Evolutionary conservation across 768 basidiomycete species (phyloP), one percentile per base, ranked within the genome.

Genomic region (Mycena leptocephala): DNA sequence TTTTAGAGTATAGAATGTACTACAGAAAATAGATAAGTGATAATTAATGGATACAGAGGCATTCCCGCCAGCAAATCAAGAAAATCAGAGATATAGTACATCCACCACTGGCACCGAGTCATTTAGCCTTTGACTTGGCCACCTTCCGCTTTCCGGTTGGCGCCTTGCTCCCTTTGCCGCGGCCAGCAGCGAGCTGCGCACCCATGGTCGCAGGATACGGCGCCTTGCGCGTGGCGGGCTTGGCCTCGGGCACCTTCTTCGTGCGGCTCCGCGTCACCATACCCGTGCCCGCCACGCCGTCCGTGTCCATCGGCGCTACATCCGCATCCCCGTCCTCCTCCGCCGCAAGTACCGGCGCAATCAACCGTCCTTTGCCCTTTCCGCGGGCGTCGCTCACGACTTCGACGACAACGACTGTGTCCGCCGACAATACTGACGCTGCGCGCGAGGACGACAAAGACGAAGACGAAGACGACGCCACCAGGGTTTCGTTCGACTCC

Each of bases 401-500:
- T 0, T 24, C 76, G 30, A 89, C 85, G 13, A 79, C 76, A 11
- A 88, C 85, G 13, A 80, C 83, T 3, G 89, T 89, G 48, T 81
- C 80, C 39, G 84, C 82, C 11, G 88, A 88, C 30, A 81, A 71
- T n/a, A 88, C 85, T 26, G 88, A 89, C 37, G 81, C 74, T 33
- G 86, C 88, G 61, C 87, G 86, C 56, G 83, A 78, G 43, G 46
- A 33, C 5, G 63, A 64, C 30, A 28, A 9, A 24, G 39, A 30
- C 5, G 56, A 37, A 11, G 59, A 39, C 41, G 66, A 41, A 14
- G 74, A 59, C 16, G 73, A 66, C 55, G 68, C 68, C 48, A 78
- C 77, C 20, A 65, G 20, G 16, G 77, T 78, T 68, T 78, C 67
- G 24, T 37, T 70, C 43, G 77, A 78, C 39, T 78, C 73, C 28